phyloP scores from a whole-genome alignment of 495 filamentous ascomycete species.

The Xanthoparmelia taractica region DNA sequence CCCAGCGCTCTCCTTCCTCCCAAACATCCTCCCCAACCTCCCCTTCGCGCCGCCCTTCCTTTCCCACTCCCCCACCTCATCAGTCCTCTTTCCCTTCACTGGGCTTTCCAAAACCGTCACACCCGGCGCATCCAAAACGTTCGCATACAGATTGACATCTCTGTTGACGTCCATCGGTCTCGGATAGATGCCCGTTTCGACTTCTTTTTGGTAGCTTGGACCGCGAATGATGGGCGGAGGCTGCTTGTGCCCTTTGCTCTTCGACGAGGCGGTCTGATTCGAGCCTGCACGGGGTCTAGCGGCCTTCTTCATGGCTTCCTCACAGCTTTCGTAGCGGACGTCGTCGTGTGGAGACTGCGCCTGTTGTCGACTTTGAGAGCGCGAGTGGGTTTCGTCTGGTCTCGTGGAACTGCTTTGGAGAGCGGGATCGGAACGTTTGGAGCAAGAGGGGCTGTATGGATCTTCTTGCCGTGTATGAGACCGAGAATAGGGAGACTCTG shows the following conservation, averaged over 20 bases:
- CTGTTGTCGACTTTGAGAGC: constrained; percentile 11
- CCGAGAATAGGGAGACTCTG: neutral
- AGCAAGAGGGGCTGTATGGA: constrained; percentile 3
- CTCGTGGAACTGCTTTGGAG: neutral
- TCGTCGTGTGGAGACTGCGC: constrained; percentile 2
- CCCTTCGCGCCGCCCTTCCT: constrained; percentile 11
- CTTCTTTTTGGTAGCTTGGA: constrained; percentile 20
- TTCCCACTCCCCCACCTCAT: constrained; percentile 1
- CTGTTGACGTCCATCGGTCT: constrained; percentile 20
- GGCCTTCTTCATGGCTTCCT: constrained; percentile 3
- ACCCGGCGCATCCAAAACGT: constrained; percentile 4
- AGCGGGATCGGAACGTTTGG: neutral
- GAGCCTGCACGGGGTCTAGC: neutral
- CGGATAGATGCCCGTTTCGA: constrained; percentile 17
- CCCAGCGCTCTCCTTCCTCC: constrained; percentile 21
- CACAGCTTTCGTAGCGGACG: constrained; percentile 1
- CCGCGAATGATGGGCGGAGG: constrained; percentile 23
- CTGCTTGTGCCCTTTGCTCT: constrained; percentile 9
- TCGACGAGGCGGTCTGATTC: neutral
- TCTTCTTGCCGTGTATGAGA: constrained; percentile 4
- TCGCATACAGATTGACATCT: constrained; percentile 3
- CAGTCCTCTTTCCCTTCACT: neutral
- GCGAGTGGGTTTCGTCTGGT: constrained; percentile 3
- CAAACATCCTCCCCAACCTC: constrained; percentile 12
- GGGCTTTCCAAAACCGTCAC: constrained; percentile 3